These are phyloP conservation scores for Geosiphon pyriformis DNA, from an alignment of 192 early-diverging fungal genomes.

Conservation along the genomic window DNA sequence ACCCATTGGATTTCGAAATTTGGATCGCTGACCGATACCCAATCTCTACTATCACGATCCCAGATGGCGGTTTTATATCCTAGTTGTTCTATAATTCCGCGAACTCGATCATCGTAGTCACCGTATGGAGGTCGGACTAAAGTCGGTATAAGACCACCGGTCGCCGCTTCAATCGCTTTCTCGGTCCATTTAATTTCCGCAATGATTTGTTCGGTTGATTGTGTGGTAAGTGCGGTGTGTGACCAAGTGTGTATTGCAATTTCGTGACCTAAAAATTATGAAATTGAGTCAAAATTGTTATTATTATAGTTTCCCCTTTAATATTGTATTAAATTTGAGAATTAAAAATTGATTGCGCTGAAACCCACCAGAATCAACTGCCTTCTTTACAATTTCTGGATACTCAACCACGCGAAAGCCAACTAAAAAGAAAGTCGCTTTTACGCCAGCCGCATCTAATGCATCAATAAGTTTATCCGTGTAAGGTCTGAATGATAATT, in stretches of 20 bases:
- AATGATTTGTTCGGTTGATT: constrained; percentile 57
- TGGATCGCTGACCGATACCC: not conserved
- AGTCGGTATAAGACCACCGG: constrained; percentile 39
- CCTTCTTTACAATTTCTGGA: constrained; percentile 35
- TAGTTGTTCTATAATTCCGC: constrained; percentile 55
- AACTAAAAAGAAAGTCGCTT: constrained; percentile 43
- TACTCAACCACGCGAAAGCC: constrained; percentile 36
- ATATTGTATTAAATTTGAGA: too few species aligned
- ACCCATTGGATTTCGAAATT: not conserved
- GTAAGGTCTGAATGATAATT: not conserved
- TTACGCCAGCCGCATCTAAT: constrained; percentile 37
- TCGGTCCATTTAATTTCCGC: constrained; percentile 57
- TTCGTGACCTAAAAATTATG: constrained; percentile 30
- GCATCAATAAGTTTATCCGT: constrained; percentile 37
- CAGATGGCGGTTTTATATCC: constrained; percentile 38
- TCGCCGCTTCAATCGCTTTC: constrained; percentile 42
- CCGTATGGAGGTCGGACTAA: constrained; percentile 53
- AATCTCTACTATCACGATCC: constrained; percentile 26
- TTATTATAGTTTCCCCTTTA: too few species aligned
- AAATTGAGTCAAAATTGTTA: too few species aligned
- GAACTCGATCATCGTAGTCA: constrained; percentile 67
- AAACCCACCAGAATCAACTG: too few species aligned
- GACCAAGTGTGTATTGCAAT: constrained; percentile 59
- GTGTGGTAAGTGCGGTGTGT: constrained; percentile 44
- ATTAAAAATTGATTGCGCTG: too few species aligned